Conservation (phyloP, 1,139 yeast genomes). For the Suhomyces maxii region DNA sequence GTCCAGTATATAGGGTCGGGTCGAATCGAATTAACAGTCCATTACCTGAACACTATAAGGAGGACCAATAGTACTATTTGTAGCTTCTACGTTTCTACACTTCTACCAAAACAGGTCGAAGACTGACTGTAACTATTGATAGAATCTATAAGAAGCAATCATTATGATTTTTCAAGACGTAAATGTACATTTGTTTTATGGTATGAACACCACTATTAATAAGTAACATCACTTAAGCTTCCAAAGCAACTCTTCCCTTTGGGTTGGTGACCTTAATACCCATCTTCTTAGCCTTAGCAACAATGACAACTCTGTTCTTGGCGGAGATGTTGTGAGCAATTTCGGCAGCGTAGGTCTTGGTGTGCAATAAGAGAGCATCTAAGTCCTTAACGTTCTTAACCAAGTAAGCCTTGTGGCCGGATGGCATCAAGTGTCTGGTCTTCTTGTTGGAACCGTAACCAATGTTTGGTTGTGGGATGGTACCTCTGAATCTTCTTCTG, state of each 20-base stretch:
- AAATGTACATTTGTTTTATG: slow-evolving; percentile 11
- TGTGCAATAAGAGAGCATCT: slow-evolving; percentile 94
- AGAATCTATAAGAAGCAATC: too few species aligned
- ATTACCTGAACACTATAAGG: too few species aligned
- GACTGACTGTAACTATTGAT: too few species aligned
- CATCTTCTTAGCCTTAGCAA: slow-evolving; percentile 96
- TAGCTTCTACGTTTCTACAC: too few species aligned
- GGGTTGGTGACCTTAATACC: slow-evolving; percentile 99
- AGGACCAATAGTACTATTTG: too few species aligned
- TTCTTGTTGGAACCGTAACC: slow-evolving; percentile 99
- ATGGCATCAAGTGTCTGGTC: slow-evolving; percentile 94
- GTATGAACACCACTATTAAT: neutral
- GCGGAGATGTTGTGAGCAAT: slow-evolving; percentile 98
- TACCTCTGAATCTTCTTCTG: slow-evolving; percentile 99
- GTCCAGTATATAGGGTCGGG: too few species aligned
- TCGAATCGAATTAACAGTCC: too few species aligned
- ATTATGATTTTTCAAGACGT: slow-evolving; percentile 2
- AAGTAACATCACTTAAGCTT: slow-evolving; percentile 64
- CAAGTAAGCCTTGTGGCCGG: slow-evolving; percentile 97
- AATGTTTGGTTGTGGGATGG: slow-evolving; percentile 98
- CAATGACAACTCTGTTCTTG: slow-evolving; percentile 95
- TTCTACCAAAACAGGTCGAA: too few species aligned
- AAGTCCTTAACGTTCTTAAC: slow-evolving; percentile 92
- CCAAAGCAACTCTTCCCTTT: slow-evolving; percentile 97
- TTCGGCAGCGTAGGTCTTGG: slow-evolving; percentile 99